Conservation (phyloP, 108 stramenopile genomes). For the Cyclotella sp. region DNA sequence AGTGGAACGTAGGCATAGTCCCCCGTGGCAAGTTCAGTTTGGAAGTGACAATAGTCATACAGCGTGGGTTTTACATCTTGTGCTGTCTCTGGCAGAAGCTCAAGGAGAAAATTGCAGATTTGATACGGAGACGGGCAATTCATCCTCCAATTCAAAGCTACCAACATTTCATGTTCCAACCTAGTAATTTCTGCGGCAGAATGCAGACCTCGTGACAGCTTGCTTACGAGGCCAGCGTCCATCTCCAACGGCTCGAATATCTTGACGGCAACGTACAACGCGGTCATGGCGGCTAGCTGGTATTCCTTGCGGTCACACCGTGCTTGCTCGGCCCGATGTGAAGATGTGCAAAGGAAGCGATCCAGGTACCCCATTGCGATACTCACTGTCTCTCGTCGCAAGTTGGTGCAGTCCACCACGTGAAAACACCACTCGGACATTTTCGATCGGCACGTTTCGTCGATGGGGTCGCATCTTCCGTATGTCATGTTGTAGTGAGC, state of each 20-base stretch:
- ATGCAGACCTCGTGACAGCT: slow-evolving; percentile 73
- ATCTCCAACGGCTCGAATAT: slow-evolving; percentile 72
- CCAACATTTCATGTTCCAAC: slow-evolving; percentile 73
- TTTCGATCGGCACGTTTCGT: slow-evolving; percentile 66
- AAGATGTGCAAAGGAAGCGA: slow-evolving; percentile 57
- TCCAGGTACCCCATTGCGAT: slow-evolving; percentile 68
- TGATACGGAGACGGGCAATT: slow-evolving; percentile 62
- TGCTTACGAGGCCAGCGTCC: slow-evolving; percentile 75
- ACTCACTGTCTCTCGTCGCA: slow-evolving; percentile 67
- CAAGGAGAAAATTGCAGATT: slow-evolving; percentile 29
- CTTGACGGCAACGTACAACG: slow-evolving; percentile 70
- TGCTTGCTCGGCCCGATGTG: slow-evolving; percentile 36
- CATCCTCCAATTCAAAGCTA: slow-evolving; percentile 71
- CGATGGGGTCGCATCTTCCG: slow-evolving; percentile 8
- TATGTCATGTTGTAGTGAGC: not conserved
- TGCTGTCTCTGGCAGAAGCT: slow-evolving; percentile 28
- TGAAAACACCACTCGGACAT: slow-evolving; percentile 72
- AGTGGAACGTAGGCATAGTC: slow-evolving; percentile 45
- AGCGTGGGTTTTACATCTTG: slow-evolving; percentile 12
- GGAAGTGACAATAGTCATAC: slow-evolving; percentile 37
- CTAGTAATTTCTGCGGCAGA: slow-evolving; percentile 73
- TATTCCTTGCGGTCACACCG: slow-evolving; percentile 56
- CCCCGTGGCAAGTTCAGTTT: slow-evolving; percentile 36
- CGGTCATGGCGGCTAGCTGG: slow-evolving; percentile 67
- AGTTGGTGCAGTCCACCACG: slow-evolving; percentile 62